A percentile compares a stretch with the other conserved stretches of the same genome.
phyloP scores from a whole-genome alignment of 2,329 filamentous ascomycete species.

The Verticillium zaregamsianum region DNA sequence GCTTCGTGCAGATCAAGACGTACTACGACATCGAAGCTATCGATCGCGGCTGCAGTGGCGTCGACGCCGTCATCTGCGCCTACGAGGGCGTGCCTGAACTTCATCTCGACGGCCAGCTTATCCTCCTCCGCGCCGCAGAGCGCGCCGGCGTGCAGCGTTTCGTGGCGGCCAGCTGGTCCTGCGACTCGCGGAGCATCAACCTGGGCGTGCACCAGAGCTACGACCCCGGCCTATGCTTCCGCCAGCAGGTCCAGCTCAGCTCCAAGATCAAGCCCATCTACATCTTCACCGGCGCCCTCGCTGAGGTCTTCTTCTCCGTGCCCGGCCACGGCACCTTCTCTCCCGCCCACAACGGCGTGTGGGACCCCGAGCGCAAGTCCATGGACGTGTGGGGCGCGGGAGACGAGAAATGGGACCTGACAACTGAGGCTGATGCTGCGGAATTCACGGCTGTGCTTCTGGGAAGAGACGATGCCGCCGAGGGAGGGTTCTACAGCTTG shows the following conservation, averaged over 20 bases:
- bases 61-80: conserved; percentile 12
- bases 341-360: not conserved
- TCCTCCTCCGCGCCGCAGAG: conserved; percentile 29
- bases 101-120: conserved; percentile 25
- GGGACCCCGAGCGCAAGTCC: not conserved
- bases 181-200: conserved; percentile 21
- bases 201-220: conserved; percentile 25
- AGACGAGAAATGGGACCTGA: conserved; percentile 3
- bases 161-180: conserved; percentile 22
- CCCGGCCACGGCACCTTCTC: conserved; percentile 2
- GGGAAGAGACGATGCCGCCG: not conserved
- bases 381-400: conserved; percentile 1
- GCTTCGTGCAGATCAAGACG: not conserved
- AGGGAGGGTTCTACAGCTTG: not conserved
- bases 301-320: conserved; percentile 17
- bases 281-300: conserved; percentile 22
- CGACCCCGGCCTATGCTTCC: conserved; percentile 24
- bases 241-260: conserved; percentile 18
- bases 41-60: conserved; percentile 5
- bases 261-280: conserved; percentile 21
- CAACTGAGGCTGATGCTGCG: conserved; percentile 4
- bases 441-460: conserved; percentile 4
- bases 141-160: conserved; percentile 24
- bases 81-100: conserved; percentile 17
- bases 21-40: conserved; percentile 3